Conservation (phyloP, 73 alveolate species). For the Chromera velia region DNA sequence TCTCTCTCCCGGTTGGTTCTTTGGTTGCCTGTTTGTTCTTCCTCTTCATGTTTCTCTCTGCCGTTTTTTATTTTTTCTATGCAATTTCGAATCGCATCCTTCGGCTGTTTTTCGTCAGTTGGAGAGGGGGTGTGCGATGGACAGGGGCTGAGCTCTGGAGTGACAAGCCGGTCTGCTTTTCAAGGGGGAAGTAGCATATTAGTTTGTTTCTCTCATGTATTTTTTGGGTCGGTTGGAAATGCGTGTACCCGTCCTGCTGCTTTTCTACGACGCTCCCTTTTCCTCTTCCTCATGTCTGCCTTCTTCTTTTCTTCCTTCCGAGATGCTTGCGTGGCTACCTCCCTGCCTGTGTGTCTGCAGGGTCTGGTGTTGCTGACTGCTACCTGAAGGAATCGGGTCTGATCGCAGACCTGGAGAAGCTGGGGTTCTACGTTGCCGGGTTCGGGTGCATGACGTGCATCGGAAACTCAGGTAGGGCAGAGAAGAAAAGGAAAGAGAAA, state of each 20-base stretch:
- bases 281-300: neutral
- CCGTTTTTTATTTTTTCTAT: no score
- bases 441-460: slow-evolving; percentile 87
- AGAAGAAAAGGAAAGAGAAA: no score
- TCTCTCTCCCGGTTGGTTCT: slow-evolving; percentile 80
- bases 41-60: neutral
- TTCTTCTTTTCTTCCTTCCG: no score
- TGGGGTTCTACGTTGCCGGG: slow-evolving; percentile 80
- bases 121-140: neutral
- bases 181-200: no score
- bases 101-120: neutral
- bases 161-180: no score
- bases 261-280: neutral
- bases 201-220: no score
- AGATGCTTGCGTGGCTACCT: slow-evolving; percentile 50
- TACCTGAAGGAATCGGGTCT: slow-evolving; percentile 67
- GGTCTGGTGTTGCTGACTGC: slow-evolving; percentile 68
- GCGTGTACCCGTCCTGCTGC: neutral
- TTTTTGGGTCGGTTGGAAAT: neutral
- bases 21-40: slow-evolving; percentile 65
- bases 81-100: neutral
- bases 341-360: slow-evolving; percentile 68
- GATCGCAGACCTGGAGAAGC: slow-evolving; percentile 51
- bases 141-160: neutral
- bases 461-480: slow-evolving; percentile 88